Evolutionary conservation across 805 yeast species (phyloP).

Genomic region (Limtongia smithiae): DNA sequence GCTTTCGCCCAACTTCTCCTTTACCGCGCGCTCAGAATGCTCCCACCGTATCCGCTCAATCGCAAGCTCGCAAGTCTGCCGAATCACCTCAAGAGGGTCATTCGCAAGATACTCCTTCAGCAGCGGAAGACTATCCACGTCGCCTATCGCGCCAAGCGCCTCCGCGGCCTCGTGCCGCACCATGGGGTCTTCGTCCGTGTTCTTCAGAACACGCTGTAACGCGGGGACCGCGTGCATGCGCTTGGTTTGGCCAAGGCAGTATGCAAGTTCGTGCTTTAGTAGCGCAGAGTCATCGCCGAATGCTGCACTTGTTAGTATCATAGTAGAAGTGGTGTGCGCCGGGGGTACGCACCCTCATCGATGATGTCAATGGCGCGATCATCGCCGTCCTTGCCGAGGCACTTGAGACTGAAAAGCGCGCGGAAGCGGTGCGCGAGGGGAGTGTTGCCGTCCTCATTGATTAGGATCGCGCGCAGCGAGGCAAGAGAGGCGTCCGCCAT

Average conservation of each 20-base stretch:
- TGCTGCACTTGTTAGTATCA: constrained; percentile 1
- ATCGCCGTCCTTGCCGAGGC: constrained; percentile 71
- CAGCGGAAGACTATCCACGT: constrained; percentile 62
- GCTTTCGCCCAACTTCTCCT: constrained; percentile 69
- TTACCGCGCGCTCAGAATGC: constrained; percentile 58
- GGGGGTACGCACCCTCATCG: constrained; percentile 51
- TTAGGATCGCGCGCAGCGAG: constrained; percentile 17
- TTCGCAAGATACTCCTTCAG: constrained; percentile 59
- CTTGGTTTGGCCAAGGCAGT: constrained; percentile 92
- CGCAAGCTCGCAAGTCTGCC: constrained; percentile 97
- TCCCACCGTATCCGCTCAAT: constrained; percentile 94
- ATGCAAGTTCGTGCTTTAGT: constrained; percentile 95
- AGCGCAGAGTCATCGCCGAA: constrained; percentile 81
- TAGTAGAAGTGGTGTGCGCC: not conserved
- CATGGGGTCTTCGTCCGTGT: constrained; percentile 71
- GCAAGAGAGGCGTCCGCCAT: no score
- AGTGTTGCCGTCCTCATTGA: constrained; percentile 50
- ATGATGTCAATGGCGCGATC: constrained; percentile 74
- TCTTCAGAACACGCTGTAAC: constrained; percentile 65
- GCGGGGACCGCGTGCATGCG: constrained; percentile 74
- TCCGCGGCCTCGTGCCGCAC: constrained; percentile 99
- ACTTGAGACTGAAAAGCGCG: constrained; percentile 87
- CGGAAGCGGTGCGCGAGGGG: constrained; percentile 85
- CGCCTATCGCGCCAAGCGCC: constrained; percentile 95
- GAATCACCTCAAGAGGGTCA: constrained; percentile 82